A percentile compares a stretch with the other conserved stretches of the same genome.
Evolutionary conservation across 116 monocot genomes (phyloP).

Genomic region (Papilionanthe hybrid): DNA sequence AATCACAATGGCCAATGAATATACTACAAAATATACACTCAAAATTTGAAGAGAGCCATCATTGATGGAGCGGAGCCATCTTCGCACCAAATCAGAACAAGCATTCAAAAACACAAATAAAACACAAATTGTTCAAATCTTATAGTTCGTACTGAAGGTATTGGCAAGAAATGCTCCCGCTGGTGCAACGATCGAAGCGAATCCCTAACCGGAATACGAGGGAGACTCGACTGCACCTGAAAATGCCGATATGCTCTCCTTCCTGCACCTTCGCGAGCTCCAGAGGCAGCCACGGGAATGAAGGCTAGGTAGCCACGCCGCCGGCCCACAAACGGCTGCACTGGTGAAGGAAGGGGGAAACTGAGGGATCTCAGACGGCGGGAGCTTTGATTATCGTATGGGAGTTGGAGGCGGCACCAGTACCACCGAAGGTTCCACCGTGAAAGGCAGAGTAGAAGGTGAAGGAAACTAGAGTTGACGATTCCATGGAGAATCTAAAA

Average conservation of each 20-base stretch:
- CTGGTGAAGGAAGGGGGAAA: not conserved
- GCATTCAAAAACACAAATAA: not conserved
- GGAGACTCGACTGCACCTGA: slow-evolving; percentile 16
- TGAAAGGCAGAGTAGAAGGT: not conserved
- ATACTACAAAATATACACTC: not conserved
- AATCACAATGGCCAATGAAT: not conserved
- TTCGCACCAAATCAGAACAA: not conserved
- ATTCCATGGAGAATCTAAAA: slow-evolving; percentile 4
- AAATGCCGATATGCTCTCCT: slow-evolving; percentile 43
- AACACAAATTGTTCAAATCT: not conserved
- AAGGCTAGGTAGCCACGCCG: not conserved
- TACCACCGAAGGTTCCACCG: not conserved
- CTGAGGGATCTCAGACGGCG: not conserved
- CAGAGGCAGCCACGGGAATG: slow-evolving; percentile 2
- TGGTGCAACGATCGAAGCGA: slow-evolving; percentile 36
- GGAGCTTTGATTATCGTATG: not conserved
- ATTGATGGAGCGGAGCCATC: not conserved
- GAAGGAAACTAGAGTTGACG: slow-evolving; percentile 4
- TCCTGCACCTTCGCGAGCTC: slow-evolving; percentile 10
- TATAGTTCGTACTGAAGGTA: slow-evolving; percentile 53
- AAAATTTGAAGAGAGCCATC: not conserved
- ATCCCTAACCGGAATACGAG: slow-evolving; percentile 40
- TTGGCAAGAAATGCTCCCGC: slow-evolving; percentile 51
- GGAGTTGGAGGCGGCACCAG: not conserved
- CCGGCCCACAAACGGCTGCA: not conserved